Conservation (phyloP, 305 asterid species). For the Fraxinus velutina region DNA sequence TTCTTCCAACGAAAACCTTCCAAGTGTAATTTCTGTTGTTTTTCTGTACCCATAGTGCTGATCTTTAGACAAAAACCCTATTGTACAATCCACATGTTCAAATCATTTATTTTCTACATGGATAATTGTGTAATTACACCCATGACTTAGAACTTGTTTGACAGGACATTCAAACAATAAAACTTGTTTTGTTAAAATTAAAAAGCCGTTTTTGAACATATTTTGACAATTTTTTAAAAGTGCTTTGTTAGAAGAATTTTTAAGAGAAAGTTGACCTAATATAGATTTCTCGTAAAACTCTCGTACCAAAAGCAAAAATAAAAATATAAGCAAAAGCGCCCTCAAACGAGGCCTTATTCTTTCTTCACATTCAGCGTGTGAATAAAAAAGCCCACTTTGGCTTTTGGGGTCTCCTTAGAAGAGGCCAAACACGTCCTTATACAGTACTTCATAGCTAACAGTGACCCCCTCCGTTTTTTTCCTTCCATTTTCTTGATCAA, state of each 20-base stretch:
- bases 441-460: conserved; percentile 15
- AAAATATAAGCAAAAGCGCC: not conserved
- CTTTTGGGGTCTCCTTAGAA: not conserved
- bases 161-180: not conserved
- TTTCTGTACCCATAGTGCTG: too few species aligned
- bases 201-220: not conserved
- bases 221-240: not conserved
- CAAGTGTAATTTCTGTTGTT: too few species aligned
- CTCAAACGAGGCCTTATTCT: not conserved
- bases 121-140: not conserved
- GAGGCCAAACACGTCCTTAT: not conserved
- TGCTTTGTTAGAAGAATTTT: not conserved
- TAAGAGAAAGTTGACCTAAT: not conserved
- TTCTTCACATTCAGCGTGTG: not conserved
- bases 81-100: not conserved
- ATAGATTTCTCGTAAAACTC: not conserved
- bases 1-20: too few species aligned
- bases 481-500: conserved; percentile 36
- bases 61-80: not conserved
- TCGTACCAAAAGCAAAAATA: not conserved
- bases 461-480: not conserved
- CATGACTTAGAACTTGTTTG: not conserved
- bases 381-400: not conserved
- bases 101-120: not conserved
- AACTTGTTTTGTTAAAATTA: not conserved